Evolutionary conservation across 306 rosid genomes (phyloP).

Genomic region (Cajanus cajan): DNA sequence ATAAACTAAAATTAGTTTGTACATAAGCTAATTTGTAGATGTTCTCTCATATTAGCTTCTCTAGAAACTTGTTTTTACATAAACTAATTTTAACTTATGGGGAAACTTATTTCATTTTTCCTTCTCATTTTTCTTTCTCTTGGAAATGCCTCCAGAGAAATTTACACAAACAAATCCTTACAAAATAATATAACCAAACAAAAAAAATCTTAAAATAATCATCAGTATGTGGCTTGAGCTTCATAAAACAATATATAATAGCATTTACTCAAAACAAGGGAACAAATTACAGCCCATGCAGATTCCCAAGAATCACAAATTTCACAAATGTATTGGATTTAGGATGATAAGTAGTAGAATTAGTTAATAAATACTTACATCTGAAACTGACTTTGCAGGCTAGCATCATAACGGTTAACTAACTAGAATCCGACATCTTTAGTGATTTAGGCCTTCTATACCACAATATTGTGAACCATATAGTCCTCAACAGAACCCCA

Average conservation of each 20-base stretch:
- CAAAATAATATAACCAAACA: neutral
- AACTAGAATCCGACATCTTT: constrained; percentile 28
- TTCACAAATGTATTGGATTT: constrained; percentile 38
- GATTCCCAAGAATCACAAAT: constrained; percentile 18
- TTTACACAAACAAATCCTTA: too few species aligned
- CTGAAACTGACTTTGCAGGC: constrained; percentile 14
- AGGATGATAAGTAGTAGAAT: constrained; percentile 4
- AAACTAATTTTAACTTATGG: too few species aligned
- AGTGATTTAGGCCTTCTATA: constrained; percentile 36
- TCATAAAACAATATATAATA: constrained; percentile 2
- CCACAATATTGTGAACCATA: constrained; percentile 50
- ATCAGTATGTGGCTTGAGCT: neutral
- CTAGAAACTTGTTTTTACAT: too few species aligned
- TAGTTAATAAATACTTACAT: constrained; percentile 18
- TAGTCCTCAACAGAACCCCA: constrained; percentile 44
- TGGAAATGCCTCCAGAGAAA: too few species aligned
- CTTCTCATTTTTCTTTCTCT: too few species aligned
- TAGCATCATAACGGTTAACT: constrained; percentile 16
- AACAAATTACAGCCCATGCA: neutral
- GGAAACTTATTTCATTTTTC: too few species aligned
- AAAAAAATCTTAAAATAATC: neutral
- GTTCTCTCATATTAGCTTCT: too few species aligned
- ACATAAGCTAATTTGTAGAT: too few species aligned
- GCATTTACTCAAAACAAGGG: constrained; percentile 21
- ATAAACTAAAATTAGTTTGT: too few species aligned